Percentiles rank a stretch among this genome's conserved stretches.
Conservation (phyloP, 2,329 filamentous ascomycete genomes). For the Anthostomella pinea region DNA sequence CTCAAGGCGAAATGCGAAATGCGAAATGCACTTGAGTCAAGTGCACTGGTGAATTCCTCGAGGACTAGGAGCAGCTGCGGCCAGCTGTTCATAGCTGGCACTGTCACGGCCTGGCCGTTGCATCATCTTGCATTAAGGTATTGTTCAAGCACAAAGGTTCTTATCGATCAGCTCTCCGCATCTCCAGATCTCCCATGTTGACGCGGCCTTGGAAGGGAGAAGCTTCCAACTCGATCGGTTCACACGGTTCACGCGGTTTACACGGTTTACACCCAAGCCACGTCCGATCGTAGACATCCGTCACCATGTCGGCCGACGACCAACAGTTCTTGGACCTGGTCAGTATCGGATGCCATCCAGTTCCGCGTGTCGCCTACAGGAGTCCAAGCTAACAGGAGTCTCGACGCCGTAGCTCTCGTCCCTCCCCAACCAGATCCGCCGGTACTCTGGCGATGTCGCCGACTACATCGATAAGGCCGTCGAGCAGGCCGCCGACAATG, state of each 20-base stretch:
- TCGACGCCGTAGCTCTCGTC: slow-evolving; percentile 44
- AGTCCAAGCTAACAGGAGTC: background rate
- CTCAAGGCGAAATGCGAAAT: no score
- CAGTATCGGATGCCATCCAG: slow-evolving; percentile 35
- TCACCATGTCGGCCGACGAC: slow-evolving; percentile 73
- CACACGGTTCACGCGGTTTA: background rate
- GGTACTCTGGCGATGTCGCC: slow-evolving; percentile 70
- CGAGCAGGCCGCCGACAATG: slow-evolving; percentile 67
- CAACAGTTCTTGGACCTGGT: slow-evolving; percentile 77
- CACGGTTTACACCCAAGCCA: background rate
- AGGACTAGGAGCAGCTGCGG: no score
- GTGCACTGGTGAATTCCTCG: no score
- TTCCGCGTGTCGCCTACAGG: background rate
- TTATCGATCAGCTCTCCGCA: no score
- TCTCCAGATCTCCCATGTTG: no score
- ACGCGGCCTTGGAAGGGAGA: no score
- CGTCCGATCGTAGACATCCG: background rate
- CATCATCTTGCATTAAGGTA: no score
- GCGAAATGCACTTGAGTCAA: no score
- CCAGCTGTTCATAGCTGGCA: no score
- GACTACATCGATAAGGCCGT: slow-evolving; percentile 79
- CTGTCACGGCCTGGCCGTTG: no score
- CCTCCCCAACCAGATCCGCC: slow-evolving; percentile 61
- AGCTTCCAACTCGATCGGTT: background rate
- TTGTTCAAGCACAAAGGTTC: no score